phyloP scores from a whole-genome alignment of 495 filamentous ascomycete genomes.

The Penicillium macrosclerotiorum region DNA sequence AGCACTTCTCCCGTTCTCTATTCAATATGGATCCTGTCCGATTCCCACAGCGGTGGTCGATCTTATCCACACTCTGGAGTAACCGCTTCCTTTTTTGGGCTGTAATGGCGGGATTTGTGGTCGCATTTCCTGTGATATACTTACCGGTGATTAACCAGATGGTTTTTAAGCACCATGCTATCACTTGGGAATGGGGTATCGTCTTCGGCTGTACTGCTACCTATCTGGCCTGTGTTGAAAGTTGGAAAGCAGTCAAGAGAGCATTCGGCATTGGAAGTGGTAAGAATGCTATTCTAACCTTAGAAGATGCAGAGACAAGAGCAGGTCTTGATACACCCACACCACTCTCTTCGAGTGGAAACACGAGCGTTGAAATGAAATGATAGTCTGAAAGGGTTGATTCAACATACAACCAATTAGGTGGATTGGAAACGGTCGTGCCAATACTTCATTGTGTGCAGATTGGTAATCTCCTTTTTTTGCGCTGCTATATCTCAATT shows the following conservation, averaged over 20 bases:
- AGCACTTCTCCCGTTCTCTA: slow-evolving; percentile 65
- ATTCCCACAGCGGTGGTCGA: slow-evolving; percentile 43
- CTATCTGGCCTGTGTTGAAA: slow-evolving; percentile 61
- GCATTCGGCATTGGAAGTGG: slow-evolving; percentile 35
- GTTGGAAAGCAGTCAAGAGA: slow-evolving; percentile 67
- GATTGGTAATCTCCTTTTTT: not conserved
- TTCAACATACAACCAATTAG: slow-evolving; percentile 16
- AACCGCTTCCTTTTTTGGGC: slow-evolving; percentile 77
- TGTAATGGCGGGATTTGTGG: slow-evolving; percentile 62
- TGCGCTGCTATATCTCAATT: not conserved
- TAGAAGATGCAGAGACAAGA: slow-evolving; percentile 33
- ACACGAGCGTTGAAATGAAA: slow-evolving; percentile 36
- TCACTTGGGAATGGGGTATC: slow-evolving; percentile 72
- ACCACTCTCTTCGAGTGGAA: slow-evolving; percentile 28
- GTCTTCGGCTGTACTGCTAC: slow-evolving; percentile 58
- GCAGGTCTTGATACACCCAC: slow-evolving; percentile 25
- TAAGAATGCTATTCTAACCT: slow-evolving; percentile 29
- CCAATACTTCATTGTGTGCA: no score
- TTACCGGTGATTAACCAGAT: slow-evolving; percentile 64
- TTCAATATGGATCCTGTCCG: slow-evolving; percentile 62
- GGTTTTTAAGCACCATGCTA: slow-evolving; percentile 74
- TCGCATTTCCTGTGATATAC: slow-evolving; percentile 71
- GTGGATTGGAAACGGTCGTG: not conserved
- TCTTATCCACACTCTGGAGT: slow-evolving; percentile 63
- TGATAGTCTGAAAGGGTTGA: slow-evolving; percentile 7